These are phyloP conservation scores for Trapa incisa DNA, from an alignment of 345 rosid genomes.

Conservation along the genomic window DNA sequence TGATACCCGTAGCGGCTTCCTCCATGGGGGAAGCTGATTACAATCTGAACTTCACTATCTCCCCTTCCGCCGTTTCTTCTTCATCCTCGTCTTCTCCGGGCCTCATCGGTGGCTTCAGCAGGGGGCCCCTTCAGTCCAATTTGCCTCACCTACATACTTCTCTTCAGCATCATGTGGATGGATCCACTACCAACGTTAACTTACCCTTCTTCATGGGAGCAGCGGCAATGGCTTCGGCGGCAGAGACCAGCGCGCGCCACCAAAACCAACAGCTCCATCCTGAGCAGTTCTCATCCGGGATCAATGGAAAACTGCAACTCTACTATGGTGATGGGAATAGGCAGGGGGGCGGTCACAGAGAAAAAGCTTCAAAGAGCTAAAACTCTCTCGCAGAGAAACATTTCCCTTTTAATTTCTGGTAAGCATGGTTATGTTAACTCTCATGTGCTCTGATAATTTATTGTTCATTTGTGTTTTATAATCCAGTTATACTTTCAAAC, in stretches of 20 bases:
- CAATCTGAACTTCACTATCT: slow-evolving; percentile 72
- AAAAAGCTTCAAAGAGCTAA: slow-evolving; percentile 62
- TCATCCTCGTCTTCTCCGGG: slow-evolving; percentile 15
- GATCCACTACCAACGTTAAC: slow-evolving; percentile 3
- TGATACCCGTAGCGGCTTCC: slow-evolving; percentile 11
- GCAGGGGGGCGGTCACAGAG: slow-evolving; percentile 63
- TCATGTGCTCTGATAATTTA: background rate
- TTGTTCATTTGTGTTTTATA: background rate
- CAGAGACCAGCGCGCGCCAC: too few relatives aligned
- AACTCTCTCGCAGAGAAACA: slow-evolving; percentile 11
- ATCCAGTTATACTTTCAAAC: background rate
- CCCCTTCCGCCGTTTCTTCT: slow-evolving; percentile 21
- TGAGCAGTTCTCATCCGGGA: slow-evolving; percentile 47
- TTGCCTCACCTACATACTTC: slow-evolving; percentile 48
- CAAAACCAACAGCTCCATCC: slow-evolving; percentile 30
- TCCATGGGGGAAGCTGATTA: slow-evolving; percentile 20
- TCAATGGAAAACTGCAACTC: slow-evolving; percentile 51
- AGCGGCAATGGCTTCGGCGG: too few relatives aligned
- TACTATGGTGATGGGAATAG: slow-evolving; percentile 47
- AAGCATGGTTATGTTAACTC: slow-evolving; percentile 5
- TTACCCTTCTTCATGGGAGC: slow-evolving; percentile 33
- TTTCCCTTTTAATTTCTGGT: slow-evolving; percentile 33
- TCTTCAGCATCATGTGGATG: background rate
- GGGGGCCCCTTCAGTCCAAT: slow-evolving; percentile 99
- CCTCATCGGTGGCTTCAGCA: slow-evolving; percentile 42